A percentile compares a stretch with the other conserved stretches of the same genome.
These are phyloP conservation scores for Rubroshorea leprosula DNA, from an alignment of 345 rosid genomes.

Conservation along the genomic window DNA sequence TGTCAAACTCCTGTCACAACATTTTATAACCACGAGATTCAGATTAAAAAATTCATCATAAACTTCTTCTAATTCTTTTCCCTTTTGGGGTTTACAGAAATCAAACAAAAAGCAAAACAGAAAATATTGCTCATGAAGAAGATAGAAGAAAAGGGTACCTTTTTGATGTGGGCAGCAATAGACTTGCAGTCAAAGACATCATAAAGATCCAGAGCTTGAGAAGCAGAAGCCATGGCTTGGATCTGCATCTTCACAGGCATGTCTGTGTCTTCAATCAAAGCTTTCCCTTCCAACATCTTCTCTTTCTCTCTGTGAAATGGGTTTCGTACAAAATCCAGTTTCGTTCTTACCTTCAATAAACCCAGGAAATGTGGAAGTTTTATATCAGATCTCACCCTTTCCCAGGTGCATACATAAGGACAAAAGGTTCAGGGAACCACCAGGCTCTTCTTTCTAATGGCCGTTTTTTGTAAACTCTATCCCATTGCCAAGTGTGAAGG, in stretches of 20 bases:
- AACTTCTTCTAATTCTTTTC: slow-evolving; percentile 42
- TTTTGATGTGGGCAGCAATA: slow-evolving; percentile 62
- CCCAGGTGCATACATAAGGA: too few species aligned
- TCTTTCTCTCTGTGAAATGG: not conserved
- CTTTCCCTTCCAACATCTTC: slow-evolving; percentile 75
- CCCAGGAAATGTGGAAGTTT: too few species aligned
- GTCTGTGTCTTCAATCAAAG: slow-evolving; percentile 73
- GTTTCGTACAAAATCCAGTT: too few species aligned
- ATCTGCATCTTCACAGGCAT: slow-evolving; percentile 92
- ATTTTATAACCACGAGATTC: too few species aligned
- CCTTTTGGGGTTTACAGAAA: slow-evolving; percentile 35
- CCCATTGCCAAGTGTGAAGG: too few species aligned
- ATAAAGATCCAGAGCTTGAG: slow-evolving; percentile 65
- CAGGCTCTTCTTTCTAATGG: too few species aligned
- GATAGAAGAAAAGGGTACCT: slow-evolving; percentile 27
- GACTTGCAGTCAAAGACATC: slow-evolving; percentile 59
- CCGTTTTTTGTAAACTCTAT: too few species aligned
- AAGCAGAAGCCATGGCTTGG: slow-evolving; percentile 83
- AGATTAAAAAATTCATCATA: slow-evolving; percentile 8
- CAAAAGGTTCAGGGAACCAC: too few species aligned
- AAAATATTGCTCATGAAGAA: not conserved
- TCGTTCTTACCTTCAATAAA: too few species aligned
- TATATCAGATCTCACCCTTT: too few species aligned
- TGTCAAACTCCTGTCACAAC: slow-evolving; percentile 55
- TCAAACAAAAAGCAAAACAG: too few species aligned